These are phyloP conservation scores for Crassisporium funariophilum DNA, from an alignment of 768 basidiomycete species.

Conservation along the genomic window DNA sequence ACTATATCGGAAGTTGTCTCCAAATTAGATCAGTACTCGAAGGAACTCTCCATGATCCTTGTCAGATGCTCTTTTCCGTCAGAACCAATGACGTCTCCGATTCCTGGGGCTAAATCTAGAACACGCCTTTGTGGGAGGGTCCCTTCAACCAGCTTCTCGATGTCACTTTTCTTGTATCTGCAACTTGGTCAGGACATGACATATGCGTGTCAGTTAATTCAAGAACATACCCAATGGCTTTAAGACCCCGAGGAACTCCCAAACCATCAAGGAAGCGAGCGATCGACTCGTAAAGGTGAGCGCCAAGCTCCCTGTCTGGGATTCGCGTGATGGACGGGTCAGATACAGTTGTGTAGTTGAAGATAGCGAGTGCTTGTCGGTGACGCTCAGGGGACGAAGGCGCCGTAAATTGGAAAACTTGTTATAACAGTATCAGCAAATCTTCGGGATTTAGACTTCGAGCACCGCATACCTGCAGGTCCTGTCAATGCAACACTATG, in stretches of 20 bases:
- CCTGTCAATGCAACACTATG: constrained; percentile 82
- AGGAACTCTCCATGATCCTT: constrained; percentile 75
- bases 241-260: constrained; percentile 84
- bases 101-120: constrained; percentile 88
- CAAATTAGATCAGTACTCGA: constrained; percentile 62
- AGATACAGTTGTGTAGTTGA: constrained; percentile 63
- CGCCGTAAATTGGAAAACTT: constrained; percentile 94
- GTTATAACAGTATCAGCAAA: neutral
- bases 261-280: constrained; percentile 85
- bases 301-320: constrained; percentile 78
- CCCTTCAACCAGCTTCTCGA: constrained; percentile 81
- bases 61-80: constrained; percentile 85
- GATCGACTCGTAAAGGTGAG: constrained; percentile 80
- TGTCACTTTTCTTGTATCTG: constrained; percentile 67
- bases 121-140: constrained; percentile 92
- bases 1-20: no score
- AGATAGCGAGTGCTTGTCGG: constrained; percentile 85
- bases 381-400: constrained; percentile 92
- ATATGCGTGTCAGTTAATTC: neutral
- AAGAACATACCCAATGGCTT: constrained; percentile 65
- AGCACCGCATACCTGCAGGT: constrained; percentile 65
- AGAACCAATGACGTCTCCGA: constrained; percentile 79
- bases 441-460: constrained; percentile 4
- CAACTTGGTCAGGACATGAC: neutral
- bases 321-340: constrained; percentile 74